Base-by-base conservation (phyloP, 2,329 filamentous ascomycete genomes). In the Delphinella strobiligena region DNA sequence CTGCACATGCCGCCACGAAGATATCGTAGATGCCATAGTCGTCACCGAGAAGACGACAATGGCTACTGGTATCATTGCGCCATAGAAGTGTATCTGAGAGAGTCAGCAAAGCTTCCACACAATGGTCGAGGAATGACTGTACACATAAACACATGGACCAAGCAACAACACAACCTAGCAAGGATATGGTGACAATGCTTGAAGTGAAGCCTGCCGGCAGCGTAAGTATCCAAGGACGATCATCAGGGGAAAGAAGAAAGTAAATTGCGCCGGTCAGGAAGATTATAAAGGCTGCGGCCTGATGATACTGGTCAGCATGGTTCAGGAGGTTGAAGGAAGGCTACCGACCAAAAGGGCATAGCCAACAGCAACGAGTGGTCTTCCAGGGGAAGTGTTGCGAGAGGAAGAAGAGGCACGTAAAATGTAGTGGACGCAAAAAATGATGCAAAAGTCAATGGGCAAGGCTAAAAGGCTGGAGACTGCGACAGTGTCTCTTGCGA, bases 371-470 rank as follows among this genome's bases (percentile, higher is more conserved):
- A 45, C 46, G 35, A 52, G 42, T 16, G 34, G 30, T 40, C 17
- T 41, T 31, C 29, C 36, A 9, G 36, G 36, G 14, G 27, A 29
- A 16, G 24, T 5, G 11, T 22, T 36, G 15, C 15, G 24, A 35
- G 29, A 29, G 14, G 34, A 29, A 27, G 33, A 31, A 12, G 22
- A 29, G 2, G 37, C 34, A 19, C 31, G 19, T 12, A 41, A 22
- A 15, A 38, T 41, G 15, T 47, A 42, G 16, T 42, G 47, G 16
- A 57, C 30, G 19, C 49, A 55, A 24, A 64, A 53, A 12, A 66
- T 42, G 34, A 71, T 56, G 27, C 52, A 37, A 11, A 58, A 53
- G 46, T 74, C 69, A 15, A 71, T 43, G 5, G 61, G 19, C 1
- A 60, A 46, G 17, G 56, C 60, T 18, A 61, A 22, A 19, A 60